Evolutionary conservation across 441 rosid species (phyloP).

Genomic region (Corymbia citriodora): DNA sequence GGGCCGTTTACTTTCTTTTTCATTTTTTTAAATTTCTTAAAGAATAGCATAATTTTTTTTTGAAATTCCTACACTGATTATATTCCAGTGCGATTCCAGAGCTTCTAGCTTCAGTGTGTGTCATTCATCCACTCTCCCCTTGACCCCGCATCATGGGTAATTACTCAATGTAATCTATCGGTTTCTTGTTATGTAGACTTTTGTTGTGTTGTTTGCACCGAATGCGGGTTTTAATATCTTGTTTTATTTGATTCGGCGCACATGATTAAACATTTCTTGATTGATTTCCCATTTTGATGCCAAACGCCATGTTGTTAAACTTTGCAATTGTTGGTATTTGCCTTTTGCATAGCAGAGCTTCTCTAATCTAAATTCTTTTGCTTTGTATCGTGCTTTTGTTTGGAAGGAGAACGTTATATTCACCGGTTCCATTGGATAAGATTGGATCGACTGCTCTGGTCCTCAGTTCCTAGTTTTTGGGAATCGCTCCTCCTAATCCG

Average conservation of each 20-base stretch:
- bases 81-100: neutral
- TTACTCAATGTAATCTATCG: neutral
- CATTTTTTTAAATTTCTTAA: too few species aligned
- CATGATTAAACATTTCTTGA: neutral
- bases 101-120: neutral
- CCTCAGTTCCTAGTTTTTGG: accelerated
- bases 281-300: neutral
- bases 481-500: neutral
- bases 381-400: too few species aligned
- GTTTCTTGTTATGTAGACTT: neutral
- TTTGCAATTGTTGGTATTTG: neutral
- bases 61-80: too few species aligned
- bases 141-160: neutral
- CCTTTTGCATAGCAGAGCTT: neutral
- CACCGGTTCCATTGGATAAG: neutral
- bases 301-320: neutral
- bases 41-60: too few species aligned
- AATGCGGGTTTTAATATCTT: accelerated
- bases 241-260: neutral
- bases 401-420: neutral
- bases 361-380: neutral
- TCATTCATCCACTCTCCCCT: neutral
- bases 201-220: neutral
- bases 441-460: accelerated
- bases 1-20: too few species aligned